Conservation (phyloP, 2,329 filamentous ascomycete genomes). For the Monosporascus sp. region DNA sequence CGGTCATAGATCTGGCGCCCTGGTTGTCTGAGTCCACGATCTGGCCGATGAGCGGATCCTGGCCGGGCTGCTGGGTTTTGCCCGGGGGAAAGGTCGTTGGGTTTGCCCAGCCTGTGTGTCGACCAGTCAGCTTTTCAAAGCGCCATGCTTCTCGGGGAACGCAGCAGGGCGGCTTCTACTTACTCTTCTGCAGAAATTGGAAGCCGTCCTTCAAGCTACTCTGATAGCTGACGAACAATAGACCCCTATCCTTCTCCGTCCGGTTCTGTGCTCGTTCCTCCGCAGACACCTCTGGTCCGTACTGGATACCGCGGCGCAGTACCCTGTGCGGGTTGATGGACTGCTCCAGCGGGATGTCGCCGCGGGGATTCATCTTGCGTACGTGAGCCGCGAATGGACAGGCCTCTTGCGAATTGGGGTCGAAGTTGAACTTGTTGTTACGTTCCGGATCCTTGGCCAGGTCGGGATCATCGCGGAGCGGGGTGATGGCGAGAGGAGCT, state of each 20-base stretch:
- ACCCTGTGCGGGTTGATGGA: conserved; percentile 27
- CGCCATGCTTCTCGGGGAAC: conserved; percentile 11
- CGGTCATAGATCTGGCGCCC: conserved; percentile 19
- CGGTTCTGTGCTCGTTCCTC: conserved; percentile 23
- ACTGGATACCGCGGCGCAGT: conserved; percentile 40
- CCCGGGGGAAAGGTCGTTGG: not conserved
- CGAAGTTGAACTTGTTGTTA: conserved; percentile 32
- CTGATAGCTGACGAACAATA: conserved; percentile 42
- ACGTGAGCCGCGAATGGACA: conserved; percentile 43
- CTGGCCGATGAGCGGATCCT: conserved; percentile 34
- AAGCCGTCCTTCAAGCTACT: conserved; percentile 36
- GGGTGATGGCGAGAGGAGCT: conserved; percentile 27
- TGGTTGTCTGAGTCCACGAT: conserved; percentile 11
- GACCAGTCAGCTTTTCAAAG: conserved; percentile 14
- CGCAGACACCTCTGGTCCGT: conserved; percentile 31
- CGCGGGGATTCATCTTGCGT: conserved; percentile 41
- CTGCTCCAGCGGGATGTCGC: conserved; percentile 25
- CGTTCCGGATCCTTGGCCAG: conserved; percentile 22
- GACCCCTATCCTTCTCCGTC: conserved; percentile 32
- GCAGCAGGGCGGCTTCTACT: conserved; percentile 1
- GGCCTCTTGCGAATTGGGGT: conserved; percentile 24
- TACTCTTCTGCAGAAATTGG: conserved; percentile 32
- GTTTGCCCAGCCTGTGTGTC: not conserved
- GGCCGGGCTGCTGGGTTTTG: conserved; percentile 20
- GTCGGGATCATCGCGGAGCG: conserved; percentile 23